These are phyloP conservation scores for Chrysanthemum lavandulifolium DNA, from an alignment of 129 eudicot species.

Conservation along the genomic window DNA sequence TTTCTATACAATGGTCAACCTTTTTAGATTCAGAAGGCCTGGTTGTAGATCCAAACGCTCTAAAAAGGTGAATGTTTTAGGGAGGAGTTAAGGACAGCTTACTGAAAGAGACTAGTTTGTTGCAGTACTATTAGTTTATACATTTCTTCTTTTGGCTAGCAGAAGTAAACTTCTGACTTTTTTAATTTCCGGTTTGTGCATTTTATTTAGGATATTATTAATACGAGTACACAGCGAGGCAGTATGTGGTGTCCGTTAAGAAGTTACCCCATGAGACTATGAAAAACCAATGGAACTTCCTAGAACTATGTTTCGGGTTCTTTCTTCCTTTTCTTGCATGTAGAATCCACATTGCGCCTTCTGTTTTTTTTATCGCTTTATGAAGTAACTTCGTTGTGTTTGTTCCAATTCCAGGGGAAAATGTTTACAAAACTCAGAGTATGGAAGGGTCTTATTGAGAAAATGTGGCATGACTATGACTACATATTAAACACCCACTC, in stretches of 20 bases:
- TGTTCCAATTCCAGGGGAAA: slow-evolving; percentile 23
- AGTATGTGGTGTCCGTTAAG: slow-evolving; percentile 59
- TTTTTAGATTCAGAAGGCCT: slow-evolving; percentile 87
- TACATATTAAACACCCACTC: background rate
- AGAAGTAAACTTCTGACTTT: slow-evolving; percentile 3
- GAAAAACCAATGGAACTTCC: slow-evolving; percentile 84
- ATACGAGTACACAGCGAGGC: slow-evolving; percentile 73
- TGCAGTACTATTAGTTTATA: slow-evolving; percentile 9
- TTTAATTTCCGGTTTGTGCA: slow-evolving; percentile 64
- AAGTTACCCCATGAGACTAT: slow-evolving; percentile 72
- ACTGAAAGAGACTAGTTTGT: slow-evolving; percentile 69
- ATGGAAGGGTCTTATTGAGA: slow-evolving; percentile 41
- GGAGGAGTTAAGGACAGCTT: slow-evolving; percentile 79
- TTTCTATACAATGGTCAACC: slow-evolving; percentile 66
- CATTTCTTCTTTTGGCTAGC: background rate
- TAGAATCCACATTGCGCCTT: slow-evolving; percentile 1
- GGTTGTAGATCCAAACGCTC: slow-evolving; percentile 55
- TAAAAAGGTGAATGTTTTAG: slow-evolving; percentile 83
- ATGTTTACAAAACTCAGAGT: slow-evolving; percentile 42
- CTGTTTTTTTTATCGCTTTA: too few species aligned
- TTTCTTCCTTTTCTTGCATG: background rate
- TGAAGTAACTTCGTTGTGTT: too few species aligned
- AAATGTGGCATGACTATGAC: slow-evolving; percentile 36
- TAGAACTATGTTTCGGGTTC: slow-evolving; percentile 3
- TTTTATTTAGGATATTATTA: slow-evolving; percentile 73